Evolutionary conservation across 2,329 filamentous ascomycete species (phyloP), one percentile per base, ranked within the genome.

Genomic region (Ophiognomonia clavigignenti-juglandacearum): DNA sequence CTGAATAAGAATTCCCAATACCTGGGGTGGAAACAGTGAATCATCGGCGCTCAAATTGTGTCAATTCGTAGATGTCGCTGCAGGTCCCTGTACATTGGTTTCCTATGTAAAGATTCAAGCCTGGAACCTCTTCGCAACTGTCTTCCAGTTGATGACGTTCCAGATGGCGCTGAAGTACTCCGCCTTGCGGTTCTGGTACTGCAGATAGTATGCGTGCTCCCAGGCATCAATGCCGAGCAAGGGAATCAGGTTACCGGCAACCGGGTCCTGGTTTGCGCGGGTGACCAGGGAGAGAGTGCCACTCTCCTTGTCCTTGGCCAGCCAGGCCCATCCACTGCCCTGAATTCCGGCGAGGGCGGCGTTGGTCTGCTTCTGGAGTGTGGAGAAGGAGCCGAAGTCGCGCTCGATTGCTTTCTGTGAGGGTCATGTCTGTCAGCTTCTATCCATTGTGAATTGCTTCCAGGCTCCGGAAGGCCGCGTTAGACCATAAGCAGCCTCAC

Each of bases 71-170:
- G n/a, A n/a, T n/a, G n/a, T n/a, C n/a, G n/a, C n/a, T n/a, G n/a
- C n/a, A n/a, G n/a, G n/a, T n/a, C n/a, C n/a, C n/a, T n/a, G n/a
- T n/a, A n/a, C n/a, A n/a, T n/a, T n/a, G n/a, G n/a, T n/a, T n/a
- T n/a, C n/a, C 16, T 16, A 11, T 6, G n/a, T 36, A 53, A 74
- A 71, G 57, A 72, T 70, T 44, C 16, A 44, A n/a, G 42, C 42
- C 34, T 37, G 32, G 62, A 88, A 89, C 55, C 88, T 81, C 75
- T 84, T 82, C 66, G 87, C 83, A 37, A 89, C 91, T 26, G 86
- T 81, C 80, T 90, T 89, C 91, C 91, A 96, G 82, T 96, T 96
- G 68, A 96, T 75, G 41, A 96, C 90, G 58, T 95, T 88, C 91
- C 91, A 96, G 65, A 96, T 86, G 50, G 88, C 88, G 60, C 80